Base-by-base conservation (phyloP, 768 basidiomycete species). In the Infundibulicybe gibba region DNA sequence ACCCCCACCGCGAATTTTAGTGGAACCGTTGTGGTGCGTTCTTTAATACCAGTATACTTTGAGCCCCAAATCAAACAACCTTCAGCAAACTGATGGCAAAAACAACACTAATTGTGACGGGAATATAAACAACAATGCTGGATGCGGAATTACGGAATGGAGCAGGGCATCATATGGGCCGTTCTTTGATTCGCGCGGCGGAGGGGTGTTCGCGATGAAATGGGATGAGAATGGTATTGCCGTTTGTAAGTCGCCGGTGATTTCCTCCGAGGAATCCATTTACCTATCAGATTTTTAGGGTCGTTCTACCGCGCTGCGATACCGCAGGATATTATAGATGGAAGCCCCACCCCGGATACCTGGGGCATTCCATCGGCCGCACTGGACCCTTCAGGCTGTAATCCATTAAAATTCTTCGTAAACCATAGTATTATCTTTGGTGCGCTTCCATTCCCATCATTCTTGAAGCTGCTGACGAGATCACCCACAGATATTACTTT, bases 161-260 rank as follows among this genome's bases (percentile, higher is more conserved):
- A 92, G 89, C 56, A 73, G 75, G 16, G 83, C 86, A 2, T 94
- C 91, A 0, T 94, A 89, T 63, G 92, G 92, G 0, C 82, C 85
- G 32, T 78, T 76, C 44, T 93, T 93, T 59, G 91, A 93, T 50
- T 74, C 75, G 1, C 81, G 80, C 57, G 80, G 85, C 9, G 92
- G 92, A 4, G 92, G 92, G 3, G 82, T 91, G 2, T 93, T 90
- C 60, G 90, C 82, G 1, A 90, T 91, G 87, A 85, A 87, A 55
- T 94, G 92, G 92, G 87, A 92, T 57, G 77, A 81, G 49, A 74
- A 71, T 49, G 81, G 83, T 2, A 89, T 91, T 47, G 77, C 81
- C 34, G 76, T 89, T 52, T 90, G 88, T 90, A 50, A 61, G 87
- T 71, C n/a, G 8, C 30, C 13, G 20, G 43, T 10, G 9, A 17